Conservation (phyloP, 495 filamentous ascomycete species). For the Xylaria flabelliformis region DNA sequence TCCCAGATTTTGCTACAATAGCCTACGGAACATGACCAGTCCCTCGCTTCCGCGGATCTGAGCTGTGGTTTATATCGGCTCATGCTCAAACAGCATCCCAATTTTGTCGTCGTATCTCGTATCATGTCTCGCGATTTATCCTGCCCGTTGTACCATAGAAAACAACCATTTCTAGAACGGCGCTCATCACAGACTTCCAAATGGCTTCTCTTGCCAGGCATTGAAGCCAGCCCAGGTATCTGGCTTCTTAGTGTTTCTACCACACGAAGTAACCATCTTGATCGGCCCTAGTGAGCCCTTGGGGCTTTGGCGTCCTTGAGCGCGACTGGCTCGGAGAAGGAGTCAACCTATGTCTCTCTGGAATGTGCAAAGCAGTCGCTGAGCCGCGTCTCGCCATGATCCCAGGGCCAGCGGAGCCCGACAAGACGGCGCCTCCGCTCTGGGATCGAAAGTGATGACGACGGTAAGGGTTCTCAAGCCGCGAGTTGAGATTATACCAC, state of each 20-base stretch:
- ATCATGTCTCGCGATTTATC: not conserved
- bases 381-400: constrained; percentile 37
- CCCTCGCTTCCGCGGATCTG: not conserved
- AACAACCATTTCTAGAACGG: not conserved
- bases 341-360: constrained; percentile 32
- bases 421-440: constrained; percentile 39
- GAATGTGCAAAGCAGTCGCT: constrained; percentile 26
- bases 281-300: constrained; percentile 34
- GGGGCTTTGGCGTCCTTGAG: constrained; percentile 43
- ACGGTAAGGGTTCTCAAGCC: constrained; percentile 67
- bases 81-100: not conserved
- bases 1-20: not conserved
- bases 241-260: not conserved
- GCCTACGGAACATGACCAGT: not conserved
- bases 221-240: not conserved
- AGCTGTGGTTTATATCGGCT: not conserved
- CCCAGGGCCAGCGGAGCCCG: constrained; percentile 34
- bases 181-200: not conserved
- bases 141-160: not conserved
- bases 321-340: constrained; percentile 45
- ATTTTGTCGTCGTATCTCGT: not conserved
- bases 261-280: constrained; percentile 37
- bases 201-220: not conserved
- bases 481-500: constrained; percentile 77
- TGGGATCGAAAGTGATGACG: constrained; percentile 47